phyloP scores from a whole-genome alignment of 768 basidiomycete genomes.

The Leccinum truebloodii region DNA sequence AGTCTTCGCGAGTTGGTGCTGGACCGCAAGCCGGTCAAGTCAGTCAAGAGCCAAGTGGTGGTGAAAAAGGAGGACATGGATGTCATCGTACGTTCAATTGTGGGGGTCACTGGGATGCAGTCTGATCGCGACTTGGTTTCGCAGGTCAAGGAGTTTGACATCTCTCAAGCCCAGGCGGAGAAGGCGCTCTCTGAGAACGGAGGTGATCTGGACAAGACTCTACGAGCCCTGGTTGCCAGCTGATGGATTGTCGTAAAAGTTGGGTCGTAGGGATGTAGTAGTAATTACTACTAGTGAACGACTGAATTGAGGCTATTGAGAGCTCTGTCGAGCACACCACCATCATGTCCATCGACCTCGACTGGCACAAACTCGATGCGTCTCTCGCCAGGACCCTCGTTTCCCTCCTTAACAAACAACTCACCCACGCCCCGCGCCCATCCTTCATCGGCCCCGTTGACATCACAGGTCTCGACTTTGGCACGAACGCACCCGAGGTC shows the following conservation, averaged over 20 bases:
- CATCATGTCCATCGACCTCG: slow-evolving; percentile 90
- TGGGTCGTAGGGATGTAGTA: no score
- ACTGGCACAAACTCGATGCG: slow-evolving; percentile 83
- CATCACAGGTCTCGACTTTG: slow-evolving; percentile 87
- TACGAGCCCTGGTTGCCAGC: slow-evolving; percentile 29
- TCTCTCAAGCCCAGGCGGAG: slow-evolving; percentile 31
- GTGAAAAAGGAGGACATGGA: slow-evolving; percentile 33
- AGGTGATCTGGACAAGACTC: slow-evolving; percentile 30
- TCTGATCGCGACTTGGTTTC: slow-evolving; percentile 14
- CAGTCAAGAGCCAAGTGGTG: slow-evolving; percentile 29
- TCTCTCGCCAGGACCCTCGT: slow-evolving; percentile 70
- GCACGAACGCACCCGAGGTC: slow-evolving; percentile 76
- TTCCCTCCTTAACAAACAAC: slow-evolving; percentile 75
- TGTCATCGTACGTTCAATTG: slow-evolving; percentile 24
- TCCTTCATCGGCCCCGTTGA: slow-evolving; percentile 94
- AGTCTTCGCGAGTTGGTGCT: slow-evolving; percentile 51
- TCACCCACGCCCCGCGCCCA: slow-evolving; percentile 70
- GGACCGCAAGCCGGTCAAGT: slow-evolving; percentile 56
- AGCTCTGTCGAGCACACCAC: neutral
- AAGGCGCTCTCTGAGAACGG: slow-evolving; percentile 31
- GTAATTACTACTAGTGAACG: no score
- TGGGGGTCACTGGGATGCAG: neutral
- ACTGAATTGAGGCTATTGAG: neutral
- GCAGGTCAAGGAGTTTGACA: slow-evolving; percentile 33
- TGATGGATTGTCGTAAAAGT: slow-evolving; percentile 3